Percentiles rank a stretch among this genome's conserved stretches.
These are phyloP conservation scores for Rubia tinctorum DNA, from an alignment of 305 asterid species.

Conservation along the genomic window DNA sequence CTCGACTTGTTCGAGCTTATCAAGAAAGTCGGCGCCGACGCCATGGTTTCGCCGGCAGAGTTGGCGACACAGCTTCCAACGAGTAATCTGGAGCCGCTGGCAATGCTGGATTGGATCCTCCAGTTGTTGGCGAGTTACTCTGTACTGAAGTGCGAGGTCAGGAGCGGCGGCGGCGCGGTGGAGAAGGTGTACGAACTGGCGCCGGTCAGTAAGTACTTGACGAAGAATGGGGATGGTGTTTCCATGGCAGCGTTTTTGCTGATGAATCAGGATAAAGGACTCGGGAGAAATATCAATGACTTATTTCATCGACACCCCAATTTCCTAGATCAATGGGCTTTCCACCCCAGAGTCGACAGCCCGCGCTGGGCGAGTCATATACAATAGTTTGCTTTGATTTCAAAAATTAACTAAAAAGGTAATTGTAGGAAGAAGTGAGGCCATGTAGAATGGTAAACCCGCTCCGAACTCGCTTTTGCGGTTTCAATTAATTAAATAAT, in stretches of 20 bases:
- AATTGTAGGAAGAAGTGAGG: too few species aligned
- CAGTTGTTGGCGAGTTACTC: constrained; percentile 63
- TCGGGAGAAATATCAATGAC: too few species aligned
- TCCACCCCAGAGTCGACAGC: too few species aligned
- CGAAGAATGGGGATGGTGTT: constrained; percentile 78
- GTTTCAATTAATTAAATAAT: too few species aligned
- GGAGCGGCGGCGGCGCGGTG: constrained; percentile 45
- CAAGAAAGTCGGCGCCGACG: constrained; percentile 58
- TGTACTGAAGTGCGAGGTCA: constrained; percentile 55
- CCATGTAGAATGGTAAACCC: too few species aligned
- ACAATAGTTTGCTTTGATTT: too few species aligned
- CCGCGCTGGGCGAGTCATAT: too few species aligned
- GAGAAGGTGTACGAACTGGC: constrained; percentile 61
- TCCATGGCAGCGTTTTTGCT: constrained; percentile 74
- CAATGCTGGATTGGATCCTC: constrained; percentile 77
- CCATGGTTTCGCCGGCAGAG: constrained; percentile 56
- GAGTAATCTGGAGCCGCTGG: constrained; percentile 46
- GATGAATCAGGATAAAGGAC: constrained; percentile 84
- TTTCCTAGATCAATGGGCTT: too few species aligned
- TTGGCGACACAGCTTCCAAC: constrained; percentile 64
- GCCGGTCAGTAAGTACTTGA: constrained; percentile 66
- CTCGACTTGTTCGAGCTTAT: constrained; percentile 71
- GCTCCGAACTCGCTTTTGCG: too few species aligned
- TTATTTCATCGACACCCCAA: too few species aligned
- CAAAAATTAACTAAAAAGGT: too few species aligned